Conservation (phyloP, 768 basidiomycete genomes). For the Calvatia gigantea region DNA sequence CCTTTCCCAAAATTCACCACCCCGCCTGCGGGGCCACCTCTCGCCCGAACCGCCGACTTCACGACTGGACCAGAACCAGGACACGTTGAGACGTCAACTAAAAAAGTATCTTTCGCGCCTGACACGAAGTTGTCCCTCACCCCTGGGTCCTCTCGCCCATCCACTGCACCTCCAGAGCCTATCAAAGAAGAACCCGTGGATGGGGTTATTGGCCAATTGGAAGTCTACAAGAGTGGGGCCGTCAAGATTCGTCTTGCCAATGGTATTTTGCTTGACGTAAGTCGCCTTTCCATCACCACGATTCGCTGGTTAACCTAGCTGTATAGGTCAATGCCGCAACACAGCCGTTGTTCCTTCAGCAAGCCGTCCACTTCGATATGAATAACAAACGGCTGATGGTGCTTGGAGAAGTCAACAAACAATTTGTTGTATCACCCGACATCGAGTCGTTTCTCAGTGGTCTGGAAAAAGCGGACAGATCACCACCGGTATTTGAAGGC, state of each 20-base stretch:
- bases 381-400: constrained; percentile 58
- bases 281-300: constrained; percentile 21
- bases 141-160: constrained; percentile 24
- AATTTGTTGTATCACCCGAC: constrained; percentile 83
- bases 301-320: not conserved
- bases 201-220: constrained; percentile 80
- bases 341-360: constrained; percentile 85
- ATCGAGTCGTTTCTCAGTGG: constrained; percentile 69
- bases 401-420: constrained; percentile 83
- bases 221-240: constrained; percentile 79
- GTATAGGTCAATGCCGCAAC: constrained; percentile 78
- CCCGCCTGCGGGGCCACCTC: constrained; percentile 16
- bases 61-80: not conserved
- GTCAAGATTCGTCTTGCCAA: constrained; percentile 85
- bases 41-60: constrained; percentile 26
- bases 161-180: constrained; percentile 25
- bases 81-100: constrained; percentile 19
- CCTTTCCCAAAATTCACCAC: constrained; percentile 72
- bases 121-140: constrained; percentile 46
- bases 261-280: constrained; percentile 80
- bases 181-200: constrained; percentile 45
- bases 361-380: constrained; percentile 72
- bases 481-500: constrained; percentile 28
- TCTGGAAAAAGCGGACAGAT: constrained; percentile 52
- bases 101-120: constrained; percentile 63